Evolutionary conservation across 2,329 filamentous ascomycete genomes (phyloP).

Genomic region (Pseudogymnoascus sp.): DNA sequence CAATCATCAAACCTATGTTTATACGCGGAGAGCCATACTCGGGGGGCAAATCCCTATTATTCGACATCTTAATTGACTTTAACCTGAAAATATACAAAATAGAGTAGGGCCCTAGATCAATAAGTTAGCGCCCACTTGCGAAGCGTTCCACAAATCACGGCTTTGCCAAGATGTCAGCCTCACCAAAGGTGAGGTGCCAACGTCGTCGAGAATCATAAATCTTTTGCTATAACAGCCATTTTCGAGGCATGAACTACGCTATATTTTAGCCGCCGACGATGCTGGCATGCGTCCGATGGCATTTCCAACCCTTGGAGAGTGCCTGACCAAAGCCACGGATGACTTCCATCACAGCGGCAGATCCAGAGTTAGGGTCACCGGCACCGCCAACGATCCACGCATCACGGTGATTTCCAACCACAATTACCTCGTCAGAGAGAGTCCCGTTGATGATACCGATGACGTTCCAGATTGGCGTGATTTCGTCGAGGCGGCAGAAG

Average conservation of each 20-base stretch:
- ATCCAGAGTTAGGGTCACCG: slow-evolving; percentile 76
- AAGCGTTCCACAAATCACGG: not conserved
- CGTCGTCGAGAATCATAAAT: too few species aligned
- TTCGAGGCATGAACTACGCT: too few species aligned
- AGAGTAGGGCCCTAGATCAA: not conserved
- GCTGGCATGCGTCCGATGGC: too few species aligned
- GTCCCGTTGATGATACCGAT: slow-evolving; percentile 89
- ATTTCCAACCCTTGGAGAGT: slow-evolving; percentile 65
- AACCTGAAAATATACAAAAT: not conserved
- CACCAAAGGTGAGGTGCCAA: not conserved
- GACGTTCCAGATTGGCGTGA: slow-evolving; percentile 80
- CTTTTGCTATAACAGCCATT: too few species aligned
- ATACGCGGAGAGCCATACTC: too few species aligned
- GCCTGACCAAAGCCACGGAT: slow-evolving; percentile 68
- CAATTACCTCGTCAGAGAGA: slow-evolving; percentile 74
- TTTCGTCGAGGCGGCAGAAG: not conserved
- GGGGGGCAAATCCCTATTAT: too few species aligned
- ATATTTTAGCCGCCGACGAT: too few species aligned
- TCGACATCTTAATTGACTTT: too few species aligned
- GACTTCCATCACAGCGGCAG: slow-evolving; percentile 71
- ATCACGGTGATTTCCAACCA: slow-evolving; percentile 89
- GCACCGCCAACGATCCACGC: slow-evolving; percentile 85
- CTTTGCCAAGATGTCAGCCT: not conserved
- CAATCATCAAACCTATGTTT: too few species aligned
- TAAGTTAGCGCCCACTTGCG: not conserved